phyloP scores from a whole-genome alignment of 139 green algal genomes.

The Pycnococcus provasolii region DNA sequence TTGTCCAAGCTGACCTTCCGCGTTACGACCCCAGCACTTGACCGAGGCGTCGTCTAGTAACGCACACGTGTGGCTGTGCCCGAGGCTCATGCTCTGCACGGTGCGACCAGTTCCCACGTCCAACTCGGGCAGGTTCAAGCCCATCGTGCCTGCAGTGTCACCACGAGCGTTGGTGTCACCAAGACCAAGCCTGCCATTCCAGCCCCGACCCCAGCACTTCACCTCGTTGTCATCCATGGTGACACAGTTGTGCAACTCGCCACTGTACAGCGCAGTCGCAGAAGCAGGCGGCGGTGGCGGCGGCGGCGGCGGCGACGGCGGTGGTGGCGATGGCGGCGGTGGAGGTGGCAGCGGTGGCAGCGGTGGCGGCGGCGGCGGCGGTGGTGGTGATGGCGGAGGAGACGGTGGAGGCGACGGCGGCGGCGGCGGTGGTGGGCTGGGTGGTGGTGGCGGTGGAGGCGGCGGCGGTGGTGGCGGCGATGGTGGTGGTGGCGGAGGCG shows the following conservation, averaged over 20 bases:
- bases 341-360: too few relatives aligned
- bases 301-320: too few relatives aligned
- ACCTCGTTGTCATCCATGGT: not conserved
- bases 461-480: too few relatives aligned
- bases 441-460: too few relatives aligned
- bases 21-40: conserved; percentile 21
- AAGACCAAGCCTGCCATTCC: conserved; percentile 7
- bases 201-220: conserved; percentile 19
- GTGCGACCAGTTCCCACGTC: conserved; percentile 4
- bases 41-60: not conserved
- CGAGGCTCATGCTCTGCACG: not conserved
- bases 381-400: too few relatives aligned
- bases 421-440: too few relatives aligned
- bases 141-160: conserved; percentile 9
- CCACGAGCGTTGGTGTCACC: conserved; percentile 1
- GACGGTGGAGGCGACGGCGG: too few relatives aligned
- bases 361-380: too few relatives aligned
- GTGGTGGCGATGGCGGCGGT: too few relatives aligned
- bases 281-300: too few relatives aligned
- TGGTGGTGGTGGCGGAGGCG: too few relatives aligned
- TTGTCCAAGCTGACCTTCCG: conserved; percentile 17
- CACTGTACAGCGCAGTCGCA: too few relatives aligned
- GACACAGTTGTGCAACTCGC: conserved; percentile 1
- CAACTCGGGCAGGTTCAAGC: not conserved
- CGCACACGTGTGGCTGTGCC: not conserved